These are phyloP conservation scores for Celoporthe dispersa DNA, from an alignment of 2,329 filamentous ascomycete genomes.

Conservation along the genomic window DNA sequence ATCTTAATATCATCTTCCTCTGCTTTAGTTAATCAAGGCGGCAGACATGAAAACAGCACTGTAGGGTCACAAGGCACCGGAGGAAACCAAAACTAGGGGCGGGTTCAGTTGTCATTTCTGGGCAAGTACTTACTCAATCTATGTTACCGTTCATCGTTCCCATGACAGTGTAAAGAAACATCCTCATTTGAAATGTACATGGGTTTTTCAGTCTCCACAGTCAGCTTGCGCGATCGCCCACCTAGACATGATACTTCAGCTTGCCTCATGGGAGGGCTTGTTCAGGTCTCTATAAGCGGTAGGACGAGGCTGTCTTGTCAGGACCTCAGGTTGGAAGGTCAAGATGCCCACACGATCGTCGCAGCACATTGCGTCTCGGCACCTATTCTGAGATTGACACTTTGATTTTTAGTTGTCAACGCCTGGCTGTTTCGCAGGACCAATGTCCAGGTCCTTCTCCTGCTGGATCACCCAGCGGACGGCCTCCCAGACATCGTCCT, in stretches of 20 bases:
- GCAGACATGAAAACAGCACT: no score
- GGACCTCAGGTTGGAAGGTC: not conserved
- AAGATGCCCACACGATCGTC: not conserved
- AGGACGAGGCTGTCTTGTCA: not conserved
- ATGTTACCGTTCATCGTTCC: no score
- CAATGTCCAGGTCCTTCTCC: conserved; percentile 18
- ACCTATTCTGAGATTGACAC: not conserved
- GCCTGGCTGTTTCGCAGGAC: not conserved
- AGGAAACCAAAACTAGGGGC: not conserved
- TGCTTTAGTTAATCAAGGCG: no score
- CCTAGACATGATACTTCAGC: not conserved
- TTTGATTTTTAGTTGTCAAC: no score
- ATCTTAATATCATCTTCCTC: no score
- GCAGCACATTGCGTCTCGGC: not conserved
- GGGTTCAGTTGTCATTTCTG: not conserved
- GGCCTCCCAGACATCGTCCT: conserved; percentile 66
- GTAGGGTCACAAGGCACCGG: not conserved
- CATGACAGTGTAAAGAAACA: no score
- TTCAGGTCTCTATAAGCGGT: not conserved
- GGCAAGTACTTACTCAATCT: not conserved
- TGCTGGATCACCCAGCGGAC: conserved; percentile 59
- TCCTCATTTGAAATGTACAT: not conserved
- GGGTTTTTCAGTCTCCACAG: no score
- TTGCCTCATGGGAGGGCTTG: not conserved
- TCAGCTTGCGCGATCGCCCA: not conserved